Conservation (phyloP, 345 rosid genomes). For the Toxicodendron radicans region DNA sequence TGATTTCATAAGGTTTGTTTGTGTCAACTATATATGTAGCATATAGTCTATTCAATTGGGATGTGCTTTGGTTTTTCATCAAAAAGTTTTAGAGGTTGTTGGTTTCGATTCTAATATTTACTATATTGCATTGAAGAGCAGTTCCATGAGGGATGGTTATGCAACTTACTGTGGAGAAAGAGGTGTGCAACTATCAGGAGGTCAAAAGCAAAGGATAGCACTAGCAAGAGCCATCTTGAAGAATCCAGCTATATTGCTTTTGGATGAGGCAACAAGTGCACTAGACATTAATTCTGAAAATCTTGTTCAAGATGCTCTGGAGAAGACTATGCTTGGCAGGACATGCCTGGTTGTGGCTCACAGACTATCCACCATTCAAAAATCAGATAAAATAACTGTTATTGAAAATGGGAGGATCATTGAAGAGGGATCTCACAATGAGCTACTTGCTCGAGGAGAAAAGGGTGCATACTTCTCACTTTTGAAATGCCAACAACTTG, state of each 20-base stretch:
- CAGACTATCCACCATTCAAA: constrained; percentile 19
- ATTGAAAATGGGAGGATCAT: constrained; percentile 21
- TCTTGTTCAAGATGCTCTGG: constrained; percentile 30
- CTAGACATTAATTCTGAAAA: constrained; percentile 38
- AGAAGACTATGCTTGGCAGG: constrained; percentile 28
- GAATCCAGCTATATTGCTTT: constrained; percentile 31
- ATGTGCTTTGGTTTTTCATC: neutral
- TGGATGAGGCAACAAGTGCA: constrained; percentile 45
- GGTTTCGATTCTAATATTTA: neutral
- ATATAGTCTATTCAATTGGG: neutral
- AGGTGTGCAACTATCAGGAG: constrained; percentile 40
- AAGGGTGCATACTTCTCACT: constrained; percentile 23
- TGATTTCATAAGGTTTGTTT: constrained; percentile 24
- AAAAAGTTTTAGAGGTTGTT: neutral
- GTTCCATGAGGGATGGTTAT: constrained; percentile 23
- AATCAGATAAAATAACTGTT: constrained; percentile 20
- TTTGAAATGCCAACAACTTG: constrained; percentile 15
- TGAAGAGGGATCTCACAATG: constrained; percentile 19
- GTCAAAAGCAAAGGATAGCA: constrained; percentile 43
- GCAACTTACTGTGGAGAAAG: constrained; percentile 28
- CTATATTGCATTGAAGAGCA: neutral
- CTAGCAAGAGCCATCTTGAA: constrained; percentile 41
- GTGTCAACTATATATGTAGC: neutral
- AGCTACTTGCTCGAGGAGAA: constrained; percentile 22
- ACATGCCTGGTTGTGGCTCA: constrained; percentile 36